phyloP scores from a whole-genome alignment of 2,329 filamentous ascomycete genomes.

The Stagonosporopsis tanaceti region DNA sequence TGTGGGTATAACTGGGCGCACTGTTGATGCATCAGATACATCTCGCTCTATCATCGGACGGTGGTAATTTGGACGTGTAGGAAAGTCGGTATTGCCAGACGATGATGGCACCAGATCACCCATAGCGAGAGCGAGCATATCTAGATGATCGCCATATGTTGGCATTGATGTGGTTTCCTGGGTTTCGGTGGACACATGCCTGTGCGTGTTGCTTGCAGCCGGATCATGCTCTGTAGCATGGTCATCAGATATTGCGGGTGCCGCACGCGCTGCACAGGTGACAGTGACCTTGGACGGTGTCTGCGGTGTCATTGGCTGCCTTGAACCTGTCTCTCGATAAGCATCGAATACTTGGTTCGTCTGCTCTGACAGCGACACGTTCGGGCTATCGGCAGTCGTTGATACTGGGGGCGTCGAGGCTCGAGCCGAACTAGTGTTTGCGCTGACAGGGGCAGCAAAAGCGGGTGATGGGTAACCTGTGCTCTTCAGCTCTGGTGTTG shows the following conservation, averaged over 20 bases:
- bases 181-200: too few species aligned
- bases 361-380: not conserved
- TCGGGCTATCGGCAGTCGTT: slow-evolving; percentile 1
- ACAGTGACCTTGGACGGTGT: not conserved
- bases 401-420: slow-evolving; percentile 11
- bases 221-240: too few species aligned
- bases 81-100: not conserved
- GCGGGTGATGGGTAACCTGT: slow-evolving; percentile 13
- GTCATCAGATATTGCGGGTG: not conserved
- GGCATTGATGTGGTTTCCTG: too few species aligned
- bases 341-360: not conserved
- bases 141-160: not conserved
- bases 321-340: not conserved
- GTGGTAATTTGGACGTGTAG: not conserved
- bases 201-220: too few species aligned
- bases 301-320: not conserved
- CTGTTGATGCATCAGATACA: not conserved
- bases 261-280: not conserved
- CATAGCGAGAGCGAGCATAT: slow-evolving; percentile 1
- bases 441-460: slow-evolving; percentile 8
- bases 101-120: not conserved
- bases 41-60: slow-evolving; percentile 5
- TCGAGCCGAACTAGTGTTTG: slow-evolving; percentile 8
- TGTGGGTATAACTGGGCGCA: slow-evolving; percentile 11
- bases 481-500: slow-evolving; percentile 30